Conservation (phyloP, 306 rosid genomes). For the Hylodesmum podocarpum region DNA sequence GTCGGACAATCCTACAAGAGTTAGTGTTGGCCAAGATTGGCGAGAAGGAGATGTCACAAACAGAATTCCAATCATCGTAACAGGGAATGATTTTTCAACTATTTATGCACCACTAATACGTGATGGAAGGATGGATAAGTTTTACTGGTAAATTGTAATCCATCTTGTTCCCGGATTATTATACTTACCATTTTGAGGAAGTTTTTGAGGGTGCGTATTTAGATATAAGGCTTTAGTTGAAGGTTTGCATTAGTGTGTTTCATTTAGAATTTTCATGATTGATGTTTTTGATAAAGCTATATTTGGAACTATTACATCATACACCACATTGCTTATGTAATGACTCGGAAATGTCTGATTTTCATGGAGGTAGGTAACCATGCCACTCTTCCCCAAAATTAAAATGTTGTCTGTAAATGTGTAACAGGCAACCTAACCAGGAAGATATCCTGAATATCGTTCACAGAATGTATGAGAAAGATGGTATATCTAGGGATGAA, state of each 20-base stretch:
- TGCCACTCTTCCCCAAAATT: conserved; percentile 35
- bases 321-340: conserved; percentile 1
- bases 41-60: conserved; percentile 70
- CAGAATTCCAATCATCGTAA: conserved; percentile 89
- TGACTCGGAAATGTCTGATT: conserved; percentile 20
- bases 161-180: conserved; percentile 12
- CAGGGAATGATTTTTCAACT: conserved; percentile 95
- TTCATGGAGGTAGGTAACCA: conserved; percentile 16
- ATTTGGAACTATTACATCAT: conserved; percentile 13
- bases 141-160: conserved; percentile 69
- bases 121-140: conserved; percentile 98
- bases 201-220: neutral
- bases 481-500: conserved; percentile 78
- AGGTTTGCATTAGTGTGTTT: conserved; percentile 18
- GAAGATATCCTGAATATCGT: conserved; percentile 92
- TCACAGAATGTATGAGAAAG: conserved; percentile 82
- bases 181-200: conserved; percentile 4
- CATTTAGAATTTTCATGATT: conserved; percentile 17
- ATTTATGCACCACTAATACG: conserved; percentile 96
- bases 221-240: conserved; percentile 12
- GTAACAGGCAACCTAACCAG: conserved; percentile 84
- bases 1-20: conserved; percentile 90
- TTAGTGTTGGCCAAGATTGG: conserved; percentile 94
- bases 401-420: conserved; percentile 40
- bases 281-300: conserved; percentile 4